These are phyloP conservation scores for Penicillium parvum DNA, from an alignment of 495 filamentous ascomycete species.

Conservation along the genomic window DNA sequence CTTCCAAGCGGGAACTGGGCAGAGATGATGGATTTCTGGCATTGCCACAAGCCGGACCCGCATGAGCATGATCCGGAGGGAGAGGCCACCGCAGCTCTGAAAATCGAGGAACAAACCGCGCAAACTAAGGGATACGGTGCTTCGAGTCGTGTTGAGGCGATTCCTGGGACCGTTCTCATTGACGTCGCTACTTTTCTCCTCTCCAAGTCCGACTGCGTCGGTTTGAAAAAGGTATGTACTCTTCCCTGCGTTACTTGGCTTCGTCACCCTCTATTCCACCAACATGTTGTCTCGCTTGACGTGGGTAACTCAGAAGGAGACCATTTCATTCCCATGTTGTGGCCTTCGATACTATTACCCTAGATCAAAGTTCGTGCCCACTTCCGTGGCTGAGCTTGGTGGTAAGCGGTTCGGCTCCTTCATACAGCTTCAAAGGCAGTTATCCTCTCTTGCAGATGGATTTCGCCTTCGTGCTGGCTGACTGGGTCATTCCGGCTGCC, in stretches of 20 bases:
- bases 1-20: constrained; percentile 96
- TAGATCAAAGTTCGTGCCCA: constrained; percentile 46
- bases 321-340: constrained; percentile 52
- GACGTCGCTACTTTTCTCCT: constrained; percentile 75
- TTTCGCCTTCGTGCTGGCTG: constrained; percentile 48
- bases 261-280: neutral
- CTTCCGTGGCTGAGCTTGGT: constrained; percentile 22
- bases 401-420: constrained; percentile 12
- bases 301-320: constrained; percentile 86
- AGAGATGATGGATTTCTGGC: constrained; percentile 99
- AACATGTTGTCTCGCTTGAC: constrained; percentile 12
- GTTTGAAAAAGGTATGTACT: constrained; percentile 56
- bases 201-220: constrained; percentile 55
- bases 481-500: constrained; percentile 11
- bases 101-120: constrained; percentile 37
- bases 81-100: constrained; percentile 22
- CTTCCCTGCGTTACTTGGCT: constrained; percentile 5
- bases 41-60: constrained; percentile 85
- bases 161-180: constrained; percentile 65
- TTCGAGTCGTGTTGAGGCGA: constrained; percentile 60
- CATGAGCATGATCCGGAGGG: constrained; percentile 34
- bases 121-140: constrained; percentile 71
- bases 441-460: constrained; percentile 42
- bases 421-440: constrained; percentile 21
- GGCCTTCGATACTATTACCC: constrained; percentile 93